Percentiles rank a stretch among this genome's conserved stretches.
Evolutionary conservation across 805 yeast species (phyloP).

Genomic region (Deakozyma indianensis): DNA sequence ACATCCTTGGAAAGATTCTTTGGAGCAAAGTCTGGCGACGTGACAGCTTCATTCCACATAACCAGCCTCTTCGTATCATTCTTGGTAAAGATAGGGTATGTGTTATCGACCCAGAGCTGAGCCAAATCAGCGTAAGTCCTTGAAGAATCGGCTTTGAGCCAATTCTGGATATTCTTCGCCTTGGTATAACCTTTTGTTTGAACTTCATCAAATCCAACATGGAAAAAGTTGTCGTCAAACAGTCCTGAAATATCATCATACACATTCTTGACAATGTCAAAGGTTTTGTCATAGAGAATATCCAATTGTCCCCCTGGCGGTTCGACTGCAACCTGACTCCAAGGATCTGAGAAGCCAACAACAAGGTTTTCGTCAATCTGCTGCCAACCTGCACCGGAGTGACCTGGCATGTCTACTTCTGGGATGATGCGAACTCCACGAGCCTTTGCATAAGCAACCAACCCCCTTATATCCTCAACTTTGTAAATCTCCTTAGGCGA

Average conservation of each 20-base stretch:
- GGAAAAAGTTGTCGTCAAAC: conserved; percentile 26
- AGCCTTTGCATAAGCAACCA: conserved; percentile 22
- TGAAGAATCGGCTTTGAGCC: conserved; percentile 18
- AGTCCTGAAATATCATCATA: conserved; percentile 22
- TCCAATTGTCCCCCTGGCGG: conserved; percentile 31
- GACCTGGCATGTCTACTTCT: conserved; percentile 30
- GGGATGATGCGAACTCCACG: conserved; percentile 30
- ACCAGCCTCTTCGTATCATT: conserved; percentile 18
- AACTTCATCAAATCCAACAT: conserved; percentile 30
- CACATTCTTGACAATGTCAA: conserved; percentile 22
- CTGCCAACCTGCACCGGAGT: conserved; percentile 27
- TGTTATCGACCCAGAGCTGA: conserved; percentile 24
- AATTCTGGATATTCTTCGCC: conserved; percentile 17
- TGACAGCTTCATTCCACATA: conserved; percentile 29
- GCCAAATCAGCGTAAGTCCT: conserved; percentile 20
- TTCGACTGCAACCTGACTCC: conserved; percentile 20
- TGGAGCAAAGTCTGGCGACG: conserved; percentile 16
- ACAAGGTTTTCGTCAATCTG: conserved; percentile 21
- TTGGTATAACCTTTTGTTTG: conserved; percentile 22
- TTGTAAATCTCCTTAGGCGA: conserved; percentile 21
- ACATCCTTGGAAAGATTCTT: conserved; percentile 20
- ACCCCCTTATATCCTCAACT: conserved; percentile 16
- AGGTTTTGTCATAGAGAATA: conserved; percentile 20
- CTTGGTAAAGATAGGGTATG: conserved; percentile 21
- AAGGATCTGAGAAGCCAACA: conserved; percentile 19